A percentile compares a stretch with the other conserved stretches of the same genome.
These are phyloP conservation scores for Papiliotrema nemorosa DNA, from an alignment of 1,284 basidiomycete genomes.

Conservation along the genomic window DNA sequence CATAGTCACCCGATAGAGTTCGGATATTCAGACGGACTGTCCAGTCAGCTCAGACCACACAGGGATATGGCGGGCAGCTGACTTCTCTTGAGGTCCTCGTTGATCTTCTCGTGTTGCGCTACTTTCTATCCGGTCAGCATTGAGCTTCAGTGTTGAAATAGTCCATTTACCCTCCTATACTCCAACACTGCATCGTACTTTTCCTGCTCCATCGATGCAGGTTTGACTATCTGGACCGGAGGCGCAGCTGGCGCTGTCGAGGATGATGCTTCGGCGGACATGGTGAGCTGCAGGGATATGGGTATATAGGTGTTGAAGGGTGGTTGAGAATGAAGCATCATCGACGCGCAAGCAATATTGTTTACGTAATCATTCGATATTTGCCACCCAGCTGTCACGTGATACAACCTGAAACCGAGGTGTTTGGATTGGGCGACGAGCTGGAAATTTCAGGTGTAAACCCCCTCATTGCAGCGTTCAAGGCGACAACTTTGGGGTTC, in stretches of 20 bases:
- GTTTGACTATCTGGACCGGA: conserved; percentile 24
- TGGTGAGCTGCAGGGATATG: conserved; percentile 1
- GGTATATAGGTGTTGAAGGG: conserved; percentile 4
- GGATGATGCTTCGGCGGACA: conserved; percentile 31
- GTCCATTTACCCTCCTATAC: conserved; percentile 46
- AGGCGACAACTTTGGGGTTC: no score
- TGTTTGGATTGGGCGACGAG: no score
- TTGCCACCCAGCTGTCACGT: no score
- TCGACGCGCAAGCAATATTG: background rate
- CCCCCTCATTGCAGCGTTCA: no score
- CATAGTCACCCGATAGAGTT: conserved; percentile 81
- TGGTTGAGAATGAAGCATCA: background rate
- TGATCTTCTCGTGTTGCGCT: conserved; percentile 75
- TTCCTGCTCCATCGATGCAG: conserved; percentile 34
- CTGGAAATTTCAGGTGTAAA: background rate
- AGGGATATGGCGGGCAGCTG: conserved; percentile 40
- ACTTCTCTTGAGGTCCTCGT: conserved; percentile 83
- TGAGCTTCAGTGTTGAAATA: no score
- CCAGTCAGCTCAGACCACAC: background rate
- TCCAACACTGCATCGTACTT: conserved; percentile 49
- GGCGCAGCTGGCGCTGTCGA: no score
- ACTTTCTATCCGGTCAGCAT: conserved; percentile 67
- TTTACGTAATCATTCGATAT: conserved; percentile 1
- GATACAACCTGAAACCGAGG: no score
- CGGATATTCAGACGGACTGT: conserved; percentile 58